These are phyloP conservation scores for thale cress (Arabidopsis thaliana) DNA, from an alignment of 345 rosid genomes.

Conservation along the genomic window TAIR10.1 NC_003070.9:27844501-27845000, in stretches of 20 bases:
- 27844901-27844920: neutral
- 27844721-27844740: conserved; percentile 27
- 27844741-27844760: conserved; percentile 61
- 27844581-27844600: conserved; percentile 45
- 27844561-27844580: conserved; percentile 84
- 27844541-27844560: conserved; percentile 80
- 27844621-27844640: neutral
- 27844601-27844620: conserved; percentile 1
- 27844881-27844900: conserved; percentile 1
- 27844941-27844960: conserved; percentile 96
- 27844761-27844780: conserved; percentile 88
- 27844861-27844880: neutral
- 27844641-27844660: neutral
- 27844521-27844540: conserved; percentile 68
- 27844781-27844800: conserved; percentile 92
- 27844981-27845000: conserved; percentile 71
- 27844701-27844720: conserved; percentile 6
- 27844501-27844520: conserved; percentile 81
- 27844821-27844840: conserved; percentile 91
- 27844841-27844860: conserved; percentile 30
- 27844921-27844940: conserved; percentile 45
- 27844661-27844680: neutral
- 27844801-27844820: conserved; percentile 86
- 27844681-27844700: too few species aligned
- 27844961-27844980: conserved; percentile 91